A percentile compares a stretch with the other conserved stretches of the same genome.
Evolutionary conservation across 164 flowering plant genomes (phyloP).

Genomic region (Hamamelis virginiana): DNA sequence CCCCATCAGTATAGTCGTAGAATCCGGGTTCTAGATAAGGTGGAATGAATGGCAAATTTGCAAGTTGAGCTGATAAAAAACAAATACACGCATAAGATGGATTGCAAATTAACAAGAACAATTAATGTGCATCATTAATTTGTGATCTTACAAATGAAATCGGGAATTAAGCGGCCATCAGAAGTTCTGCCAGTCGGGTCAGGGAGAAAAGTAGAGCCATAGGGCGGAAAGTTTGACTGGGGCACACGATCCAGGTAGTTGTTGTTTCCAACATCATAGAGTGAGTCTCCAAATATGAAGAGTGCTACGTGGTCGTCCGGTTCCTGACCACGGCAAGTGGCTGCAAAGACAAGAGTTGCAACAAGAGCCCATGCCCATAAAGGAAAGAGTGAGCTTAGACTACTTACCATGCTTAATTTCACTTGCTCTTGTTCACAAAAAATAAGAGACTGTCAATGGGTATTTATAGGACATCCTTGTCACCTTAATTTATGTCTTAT

Average conservation of each 20-base stretch:
- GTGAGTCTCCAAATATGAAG: conserved; percentile 23
- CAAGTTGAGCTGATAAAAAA: conserved; percentile 2
- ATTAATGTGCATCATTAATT: neutral
- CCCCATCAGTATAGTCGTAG: conserved; percentile 1
- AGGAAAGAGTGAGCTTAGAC: no score
- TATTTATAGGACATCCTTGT: no score
- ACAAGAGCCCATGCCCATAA: no score
- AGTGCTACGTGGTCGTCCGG: neutral
- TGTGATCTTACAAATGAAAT: conserved; percentile 23
- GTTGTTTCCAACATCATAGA: conserved; percentile 23
- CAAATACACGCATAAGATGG: no score
- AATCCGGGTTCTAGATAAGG: conserved; percentile 2
- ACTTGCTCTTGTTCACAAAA: no score
- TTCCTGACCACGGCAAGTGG: neutral
- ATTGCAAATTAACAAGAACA: neutral
- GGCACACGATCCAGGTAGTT: no score
- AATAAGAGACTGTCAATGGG: no score
- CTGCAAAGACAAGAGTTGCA: neutral
- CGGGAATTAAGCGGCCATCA: conserved; percentile 26
- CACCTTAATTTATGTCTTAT: no score
- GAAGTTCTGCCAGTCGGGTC: conserved; percentile 20
- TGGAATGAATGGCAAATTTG: conserved; percentile 1
- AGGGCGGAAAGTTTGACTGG: conserved; percentile 4
- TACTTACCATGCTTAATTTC: no score
- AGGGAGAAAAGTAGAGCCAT: conserved; percentile 17